Evolutionary conservation across 2,329 filamentous ascomycete genomes (phyloP).

Genomic region (Xylaria sp.): DNA sequence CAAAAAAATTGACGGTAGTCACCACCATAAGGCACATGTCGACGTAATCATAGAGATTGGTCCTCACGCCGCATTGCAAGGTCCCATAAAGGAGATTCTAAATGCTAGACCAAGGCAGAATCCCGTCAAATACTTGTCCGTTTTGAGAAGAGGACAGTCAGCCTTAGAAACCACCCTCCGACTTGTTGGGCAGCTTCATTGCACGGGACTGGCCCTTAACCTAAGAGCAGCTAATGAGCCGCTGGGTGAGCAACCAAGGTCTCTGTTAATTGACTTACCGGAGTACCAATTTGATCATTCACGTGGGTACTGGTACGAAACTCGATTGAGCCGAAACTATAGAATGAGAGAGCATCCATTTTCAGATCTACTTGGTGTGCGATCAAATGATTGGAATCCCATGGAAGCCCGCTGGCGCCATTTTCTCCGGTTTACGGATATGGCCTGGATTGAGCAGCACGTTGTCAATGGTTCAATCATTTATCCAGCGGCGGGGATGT

Average conservation of each 20-base stretch:
- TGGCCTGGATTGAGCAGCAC: neutral
- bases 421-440: neutral
- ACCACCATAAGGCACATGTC: neutral
- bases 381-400: neutral
- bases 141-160: neutral
- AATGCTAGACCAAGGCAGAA: neutral
- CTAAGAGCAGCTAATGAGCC: neutral
- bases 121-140: neutral
- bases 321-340: neutral
- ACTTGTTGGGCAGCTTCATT: neutral
- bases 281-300: neutral
- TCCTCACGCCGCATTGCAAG: neutral
- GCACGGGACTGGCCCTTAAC: neutral
- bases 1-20: conserved; percentile 8
- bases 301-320: neutral
- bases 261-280: neutral
- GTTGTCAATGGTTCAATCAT: neutral
- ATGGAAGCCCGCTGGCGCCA: neutral
- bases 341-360: neutral
- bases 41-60: conserved; percentile 22
- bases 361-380: neutral
- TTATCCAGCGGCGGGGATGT: neutral
- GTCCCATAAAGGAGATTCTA: neutral
- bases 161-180: neutral
- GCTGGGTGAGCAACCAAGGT: neutral